Base-by-base conservation (phyloP, 495 filamentous ascomycete genomes). In the Tirmania nivea region DNA sequence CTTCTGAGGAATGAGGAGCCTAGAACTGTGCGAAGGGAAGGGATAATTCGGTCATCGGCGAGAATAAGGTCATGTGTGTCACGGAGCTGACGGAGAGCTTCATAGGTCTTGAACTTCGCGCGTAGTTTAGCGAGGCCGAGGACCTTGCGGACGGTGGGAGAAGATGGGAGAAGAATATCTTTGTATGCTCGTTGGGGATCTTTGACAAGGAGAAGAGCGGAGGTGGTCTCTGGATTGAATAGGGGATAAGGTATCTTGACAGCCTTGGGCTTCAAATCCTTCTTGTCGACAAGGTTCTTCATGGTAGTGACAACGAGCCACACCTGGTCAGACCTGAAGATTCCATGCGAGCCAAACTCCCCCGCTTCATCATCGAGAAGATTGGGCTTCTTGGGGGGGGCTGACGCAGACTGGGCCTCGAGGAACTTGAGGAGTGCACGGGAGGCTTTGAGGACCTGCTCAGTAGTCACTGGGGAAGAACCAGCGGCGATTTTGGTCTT, bases 111-210 rank as follows among this genome's bases (percentile, higher is more conserved):
- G 74, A 83, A 95, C 65, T 87, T 86, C 47, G 78, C 72, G 69
- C 82, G 81, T 48, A 97, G 73, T 63, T 97, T 94, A 56, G 71
- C 70, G 61, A 87, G 69, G 57, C 83, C 82, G 58, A 97, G 82
- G 25, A 96, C 80, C 52, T 81, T 74, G 34, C 77, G 81, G 59
- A 97, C 83, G 54, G 79, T 77, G 58, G 77, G 74, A 57, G 77
- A 66, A 6, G 89, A 87, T 68, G 48, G 94, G 90, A 16, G 81
- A 57, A 94, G 73, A 51, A 87, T 71, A 68, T 96, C 84, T 72
- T 95, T 96, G 71, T 87, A 88, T 17, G 73, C 69, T 51, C 89
- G 79, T 71, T 94, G 86, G 11, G 90, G 90, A 63, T 94, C 82
- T 58, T 77, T 77, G 55, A 80, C 80, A 59, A 92, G 87, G 51